A percentile compares a stretch with the other conserved stretches of the same genome.
Conservation (phyloP, 2,329 filamentous ascomycete genomes). For the Ascomycota sp. region DNA sequence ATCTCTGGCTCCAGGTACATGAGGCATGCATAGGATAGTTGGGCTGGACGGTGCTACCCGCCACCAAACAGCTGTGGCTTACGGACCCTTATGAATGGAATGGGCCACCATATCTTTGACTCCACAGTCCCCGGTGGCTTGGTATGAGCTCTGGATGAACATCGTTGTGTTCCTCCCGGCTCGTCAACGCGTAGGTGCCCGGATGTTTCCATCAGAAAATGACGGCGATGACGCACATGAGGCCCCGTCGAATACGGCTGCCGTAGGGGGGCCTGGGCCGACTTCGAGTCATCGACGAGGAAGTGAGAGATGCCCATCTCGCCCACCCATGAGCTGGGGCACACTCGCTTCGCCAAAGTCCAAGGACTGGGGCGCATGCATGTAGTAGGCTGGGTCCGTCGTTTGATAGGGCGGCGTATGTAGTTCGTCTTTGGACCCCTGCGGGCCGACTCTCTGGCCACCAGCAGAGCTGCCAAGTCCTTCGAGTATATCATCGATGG, state of each 20-base stretch:
- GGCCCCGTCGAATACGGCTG: constrained; percentile 8
- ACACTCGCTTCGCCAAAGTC: constrained; percentile 23
- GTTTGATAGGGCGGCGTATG: constrained; percentile 19
- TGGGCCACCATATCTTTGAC: no score
- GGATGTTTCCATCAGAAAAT: background rate
- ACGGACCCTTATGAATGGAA: no score
- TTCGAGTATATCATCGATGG: constrained; percentile 24
- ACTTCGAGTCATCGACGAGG: constrained; percentile 30
- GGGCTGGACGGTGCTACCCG: no score
- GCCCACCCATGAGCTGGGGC: constrained; percentile 22
- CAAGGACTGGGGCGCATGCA: constrained; percentile 11
- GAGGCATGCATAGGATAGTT: no score
- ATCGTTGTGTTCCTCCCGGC: no score
- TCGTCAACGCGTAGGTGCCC: no score
- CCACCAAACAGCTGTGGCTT: no score
- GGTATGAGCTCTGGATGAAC: no score
- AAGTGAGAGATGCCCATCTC: constrained; percentile 44
- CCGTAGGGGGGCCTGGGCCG: constrained; percentile 7
- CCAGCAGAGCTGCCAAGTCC: constrained; percentile 15
- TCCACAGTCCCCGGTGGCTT: no score
- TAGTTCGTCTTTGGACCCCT: constrained; percentile 25
- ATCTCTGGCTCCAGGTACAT: no score
- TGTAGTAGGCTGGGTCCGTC: constrained; percentile 10
- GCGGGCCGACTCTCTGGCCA: constrained; percentile 18
- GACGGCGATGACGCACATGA: constrained; percentile 8